Conservation (phyloP, 1,284 basidiomycete species). For the Psilocybe mexicana region DNA sequence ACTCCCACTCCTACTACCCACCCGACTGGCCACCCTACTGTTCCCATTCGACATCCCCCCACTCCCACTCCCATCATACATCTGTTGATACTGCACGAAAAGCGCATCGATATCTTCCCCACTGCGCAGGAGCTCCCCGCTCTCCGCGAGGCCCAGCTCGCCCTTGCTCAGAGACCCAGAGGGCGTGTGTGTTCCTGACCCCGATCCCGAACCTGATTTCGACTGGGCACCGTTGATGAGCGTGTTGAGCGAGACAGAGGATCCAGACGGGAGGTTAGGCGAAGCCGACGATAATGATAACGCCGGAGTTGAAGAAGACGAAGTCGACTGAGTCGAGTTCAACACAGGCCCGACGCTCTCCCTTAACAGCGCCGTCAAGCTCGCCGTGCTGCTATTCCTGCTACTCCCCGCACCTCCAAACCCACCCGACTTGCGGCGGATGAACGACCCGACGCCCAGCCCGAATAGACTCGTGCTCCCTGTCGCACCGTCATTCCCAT, state of each 20-base stretch:
- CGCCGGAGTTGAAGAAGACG: neutral
- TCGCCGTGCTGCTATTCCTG: conserved; percentile 24
- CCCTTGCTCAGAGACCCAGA: neutral
- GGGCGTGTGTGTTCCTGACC: neutral
- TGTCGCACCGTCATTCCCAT: neutral
- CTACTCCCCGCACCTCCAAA: conserved; percentile 21
- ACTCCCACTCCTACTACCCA: neutral
- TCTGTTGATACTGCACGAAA: too few relatives aligned
- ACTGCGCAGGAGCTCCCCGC: conserved; percentile 18
- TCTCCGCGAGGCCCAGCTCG: conserved; percentile 20
- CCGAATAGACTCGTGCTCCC: conserved; percentile 7
- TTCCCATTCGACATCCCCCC: neutral
- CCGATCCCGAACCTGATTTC: too few relatives aligned
- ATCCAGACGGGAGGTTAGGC: neutral
- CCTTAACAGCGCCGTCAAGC: conserved; percentile 18
- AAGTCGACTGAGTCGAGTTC: too few relatives aligned
- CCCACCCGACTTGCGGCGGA: conserved; percentile 23
- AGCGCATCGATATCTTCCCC: neutral
- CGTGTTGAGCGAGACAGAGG: neutral
- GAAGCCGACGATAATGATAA: neutral
- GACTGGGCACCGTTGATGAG: neutral
- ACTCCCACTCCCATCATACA: neutral
- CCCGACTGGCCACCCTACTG: neutral
- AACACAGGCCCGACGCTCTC: neutral
- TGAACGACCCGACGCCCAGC: conserved; percentile 24